phyloP scores from a whole-genome alignment of 179 eudicot genomes.

The Silene vulgaris region DNA sequence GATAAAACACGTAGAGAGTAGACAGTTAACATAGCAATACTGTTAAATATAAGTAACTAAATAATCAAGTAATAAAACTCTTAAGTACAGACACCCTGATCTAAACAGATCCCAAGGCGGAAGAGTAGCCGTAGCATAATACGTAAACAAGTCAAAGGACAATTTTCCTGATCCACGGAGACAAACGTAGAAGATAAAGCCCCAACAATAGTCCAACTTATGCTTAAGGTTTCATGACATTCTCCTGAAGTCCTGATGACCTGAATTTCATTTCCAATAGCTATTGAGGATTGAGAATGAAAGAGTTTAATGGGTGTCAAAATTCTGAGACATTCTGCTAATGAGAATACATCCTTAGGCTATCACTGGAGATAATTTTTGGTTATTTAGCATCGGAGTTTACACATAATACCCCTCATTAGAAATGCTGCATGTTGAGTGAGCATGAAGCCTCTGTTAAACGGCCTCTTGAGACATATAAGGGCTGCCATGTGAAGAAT shows the following conservation, averaged over 20 bases:
- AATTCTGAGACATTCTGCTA: not conserved
- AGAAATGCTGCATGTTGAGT: not conserved
- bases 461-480: conserved; percentile 29
- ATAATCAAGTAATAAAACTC: not conserved
- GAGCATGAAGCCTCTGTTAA: conserved; percentile 25
- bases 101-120: not conserved
- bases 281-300: not conserved
- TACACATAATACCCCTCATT: conserved; percentile 2
- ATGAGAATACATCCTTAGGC: not conserved
- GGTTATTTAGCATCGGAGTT: not conserved
- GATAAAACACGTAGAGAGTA: not conserved
- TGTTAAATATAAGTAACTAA: not conserved
- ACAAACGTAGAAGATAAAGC: not conserved
- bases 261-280: not conserved
- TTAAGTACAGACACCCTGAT: not conserved
- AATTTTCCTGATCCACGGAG: not conserved
- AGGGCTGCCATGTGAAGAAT: conserved; percentile 26
- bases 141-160: not conserved
- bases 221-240: not conserved
- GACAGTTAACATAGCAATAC: not conserved
- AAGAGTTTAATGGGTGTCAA: not conserved
- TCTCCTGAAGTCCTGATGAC: not conserved
- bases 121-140: not conserved
- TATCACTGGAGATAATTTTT: not conserved
- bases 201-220: not conserved